Evolutionary conservation across 2,329 filamentous ascomycete species (phyloP).

Genomic region (Colletotrichum sp.): DNA sequence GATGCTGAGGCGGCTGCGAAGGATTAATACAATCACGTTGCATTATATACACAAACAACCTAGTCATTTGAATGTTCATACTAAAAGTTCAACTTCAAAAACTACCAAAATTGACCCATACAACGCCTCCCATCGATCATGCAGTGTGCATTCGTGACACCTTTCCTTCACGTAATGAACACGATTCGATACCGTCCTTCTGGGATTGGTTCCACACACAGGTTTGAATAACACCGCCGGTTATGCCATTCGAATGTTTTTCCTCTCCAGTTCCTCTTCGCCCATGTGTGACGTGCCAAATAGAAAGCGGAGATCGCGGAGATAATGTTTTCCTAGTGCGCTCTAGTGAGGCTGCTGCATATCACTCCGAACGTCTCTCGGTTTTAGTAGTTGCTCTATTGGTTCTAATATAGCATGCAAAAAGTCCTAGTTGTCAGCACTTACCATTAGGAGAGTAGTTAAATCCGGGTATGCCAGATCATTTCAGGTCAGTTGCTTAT

Average conservation of each 20-base stretch:
- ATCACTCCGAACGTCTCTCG: not conserved
- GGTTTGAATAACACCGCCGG: not conserved
- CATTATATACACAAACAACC: not conserved
- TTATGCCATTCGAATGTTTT: not conserved
- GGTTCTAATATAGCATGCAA: not conserved
- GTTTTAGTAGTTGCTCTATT: not conserved
- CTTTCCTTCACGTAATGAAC: not conserved
- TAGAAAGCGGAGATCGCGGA: not conserved
- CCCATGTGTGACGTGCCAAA: not conserved
- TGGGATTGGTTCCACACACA: fast-evolving
- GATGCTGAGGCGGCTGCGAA: not conserved
- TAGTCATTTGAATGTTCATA: not conserved
- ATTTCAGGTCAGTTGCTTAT: not conserved
- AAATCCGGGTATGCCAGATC: not conserved
- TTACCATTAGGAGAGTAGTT: not conserved
- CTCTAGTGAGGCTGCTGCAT: not conserved
- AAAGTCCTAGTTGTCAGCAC: not conserved
- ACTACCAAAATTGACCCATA: not conserved
- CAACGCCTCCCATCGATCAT: not conserved
- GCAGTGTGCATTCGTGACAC: not conserved
- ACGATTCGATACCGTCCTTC: not conserved
- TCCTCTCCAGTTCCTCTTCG: not conserved
- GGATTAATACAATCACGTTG: not conserved
- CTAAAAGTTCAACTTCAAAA: not conserved
- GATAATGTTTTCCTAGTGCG: not conserved